Conservation (phyloP, 1,139 yeast genomes). For the Zhuliangozyma blackwelliae region DNA sequence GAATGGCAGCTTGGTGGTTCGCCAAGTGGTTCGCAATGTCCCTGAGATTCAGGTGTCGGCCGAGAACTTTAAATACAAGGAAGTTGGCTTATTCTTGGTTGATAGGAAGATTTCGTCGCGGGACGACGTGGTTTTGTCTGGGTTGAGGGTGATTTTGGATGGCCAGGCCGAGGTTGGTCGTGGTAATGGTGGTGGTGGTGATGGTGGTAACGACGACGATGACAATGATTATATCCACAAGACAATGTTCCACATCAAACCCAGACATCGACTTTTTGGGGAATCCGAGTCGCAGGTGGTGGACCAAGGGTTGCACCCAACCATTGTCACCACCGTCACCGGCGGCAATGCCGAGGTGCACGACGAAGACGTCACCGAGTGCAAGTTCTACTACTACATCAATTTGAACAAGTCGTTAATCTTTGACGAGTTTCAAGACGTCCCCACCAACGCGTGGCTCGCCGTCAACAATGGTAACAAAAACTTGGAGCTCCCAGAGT, state of each 20-base stretch:
- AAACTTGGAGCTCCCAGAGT: conserved; percentile 43
- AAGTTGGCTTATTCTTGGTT: conserved; percentile 32
- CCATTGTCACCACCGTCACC: conserved; percentile 14
- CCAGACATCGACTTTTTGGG: conserved; percentile 29
- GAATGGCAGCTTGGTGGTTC: conserved; percentile 12
- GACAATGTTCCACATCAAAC: conserved; percentile 43
- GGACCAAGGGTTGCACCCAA: conserved; percentile 40
- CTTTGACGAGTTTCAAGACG: conserved; percentile 36
- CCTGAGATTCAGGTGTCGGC: conserved; percentile 5
- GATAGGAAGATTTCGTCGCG: conserved; percentile 20
- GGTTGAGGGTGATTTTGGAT: conserved; percentile 28
- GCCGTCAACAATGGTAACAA: conserved; percentile 28
- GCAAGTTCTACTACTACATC: conserved; percentile 32
- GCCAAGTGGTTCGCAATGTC: conserved; percentile 10
- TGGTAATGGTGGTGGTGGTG: conserved; percentile 10
- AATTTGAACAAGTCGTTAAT: conserved; percentile 32
- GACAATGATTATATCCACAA: conserved; percentile 20
- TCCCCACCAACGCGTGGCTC: conserved; percentile 22
- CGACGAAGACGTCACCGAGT: conserved; percentile 25
- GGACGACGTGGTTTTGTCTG: conserved; percentile 35
- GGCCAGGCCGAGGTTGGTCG: conserved; percentile 3
- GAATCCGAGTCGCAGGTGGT: conserved; percentile 11
- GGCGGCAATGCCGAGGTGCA: conserved; percentile 11
- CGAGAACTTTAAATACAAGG: conserved; percentile 16
- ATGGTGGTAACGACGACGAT: conserved; percentile 7